Percentiles rank a stretch among this genome's conserved stretches.
Evolutionary conservation across 2,329 filamentous ascomycete species (phyloP).

Genomic region (Phialophora chinensis): DNA sequence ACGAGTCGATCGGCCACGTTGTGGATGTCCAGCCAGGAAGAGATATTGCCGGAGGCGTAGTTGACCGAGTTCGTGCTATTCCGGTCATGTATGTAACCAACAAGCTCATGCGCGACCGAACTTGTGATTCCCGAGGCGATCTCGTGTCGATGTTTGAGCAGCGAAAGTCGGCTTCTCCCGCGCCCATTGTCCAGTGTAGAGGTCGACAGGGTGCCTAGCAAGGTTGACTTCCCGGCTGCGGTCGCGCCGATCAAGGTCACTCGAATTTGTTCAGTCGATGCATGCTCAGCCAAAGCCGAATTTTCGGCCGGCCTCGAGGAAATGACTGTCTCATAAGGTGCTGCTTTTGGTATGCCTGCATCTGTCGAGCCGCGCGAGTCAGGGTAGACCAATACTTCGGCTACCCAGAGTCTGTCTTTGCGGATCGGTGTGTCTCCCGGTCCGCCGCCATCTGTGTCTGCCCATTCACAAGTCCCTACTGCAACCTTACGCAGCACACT

Average conservation of each 20-base stretch:
- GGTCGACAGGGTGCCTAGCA: constrained; percentile 86
- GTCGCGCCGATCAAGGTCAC: constrained; percentile 88
- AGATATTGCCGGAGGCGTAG: constrained; percentile 83
- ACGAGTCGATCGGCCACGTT: constrained; percentile 78
- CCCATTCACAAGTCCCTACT: constrained; percentile 79
- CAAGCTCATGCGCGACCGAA: constrained; percentile 89
- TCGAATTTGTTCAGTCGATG: constrained; percentile 75
- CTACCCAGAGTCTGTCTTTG: constrained; percentile 75
- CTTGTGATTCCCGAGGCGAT: constrained; percentile 90
- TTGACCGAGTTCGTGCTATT: constrained; percentile 56
- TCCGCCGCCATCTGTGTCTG: constrained; percentile 34
- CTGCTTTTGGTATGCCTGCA: constrained; percentile 9
- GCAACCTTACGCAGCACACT: constrained; percentile 80
- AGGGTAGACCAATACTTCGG: constrained; percentile 86
- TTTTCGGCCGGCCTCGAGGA: constrained; percentile 2
- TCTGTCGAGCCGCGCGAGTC: constrained; percentile 46
- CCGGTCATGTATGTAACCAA: constrained; percentile 70
- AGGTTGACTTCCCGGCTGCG: constrained; percentile 87
- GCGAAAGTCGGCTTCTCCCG: constrained; percentile 83
- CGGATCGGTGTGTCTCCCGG: constrained; percentile 34
- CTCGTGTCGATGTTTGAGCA: constrained; percentile 92
- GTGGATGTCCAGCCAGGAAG: constrained; percentile 95
- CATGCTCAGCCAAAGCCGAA: constrained; percentile 44
- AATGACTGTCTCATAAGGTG: constrained; percentile 6
- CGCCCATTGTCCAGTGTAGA: constrained; percentile 89